These are phyloP conservation scores for Arthrobotrys musiformis DNA, from an alignment of 2,329 filamentous ascomycete species.

Conservation along the genomic window DNA sequence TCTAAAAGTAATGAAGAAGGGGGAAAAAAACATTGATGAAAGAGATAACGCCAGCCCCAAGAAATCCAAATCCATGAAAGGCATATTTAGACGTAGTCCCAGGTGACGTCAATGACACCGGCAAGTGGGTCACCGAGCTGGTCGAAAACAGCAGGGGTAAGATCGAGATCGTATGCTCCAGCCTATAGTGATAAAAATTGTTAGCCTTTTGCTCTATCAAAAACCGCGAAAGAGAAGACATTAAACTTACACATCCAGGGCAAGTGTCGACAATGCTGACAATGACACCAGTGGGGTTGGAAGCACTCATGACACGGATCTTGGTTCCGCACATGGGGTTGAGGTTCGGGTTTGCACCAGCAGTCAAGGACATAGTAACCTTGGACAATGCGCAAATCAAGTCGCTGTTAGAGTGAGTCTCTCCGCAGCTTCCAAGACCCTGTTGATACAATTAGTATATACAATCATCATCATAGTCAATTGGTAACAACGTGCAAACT, in stretches of 20 bases:
- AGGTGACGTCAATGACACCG: slow-evolving; percentile 50
- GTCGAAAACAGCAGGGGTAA: slow-evolving; percentile 54
- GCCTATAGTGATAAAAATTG: slow-evolving; percentile 8
- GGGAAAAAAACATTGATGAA: neutral
- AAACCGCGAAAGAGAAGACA: neutral
- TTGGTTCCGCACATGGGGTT: slow-evolving; percentile 59
- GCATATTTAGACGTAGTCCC: slow-evolving; percentile 36
- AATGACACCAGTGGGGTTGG: slow-evolving; percentile 28
- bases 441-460: slow-evolving; percentile 7
- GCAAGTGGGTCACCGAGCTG: slow-evolving; percentile 47
- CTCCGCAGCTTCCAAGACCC: slow-evolving; percentile 58
- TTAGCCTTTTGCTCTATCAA: slow-evolving; percentile 33
- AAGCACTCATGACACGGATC: slow-evolving; percentile 49
- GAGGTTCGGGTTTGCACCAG: slow-evolving; percentile 58
- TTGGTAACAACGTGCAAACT: neutral
- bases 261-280: slow-evolving; percentile 56
- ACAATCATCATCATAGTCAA: neutral
- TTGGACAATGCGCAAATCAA: slow-evolving; percentile 58
- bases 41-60: slow-evolving; percentile 1
- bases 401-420: slow-evolving; percentile 38
- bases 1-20: neutral
- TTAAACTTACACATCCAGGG: slow-evolving; percentile 58
- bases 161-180: slow-evolving; percentile 45
- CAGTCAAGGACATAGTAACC: slow-evolving; percentile 54
- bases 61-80: neutral